Conservation (phyloP, 495 filamentous ascomycete genomes). For the Thozetella sp. region DNA sequence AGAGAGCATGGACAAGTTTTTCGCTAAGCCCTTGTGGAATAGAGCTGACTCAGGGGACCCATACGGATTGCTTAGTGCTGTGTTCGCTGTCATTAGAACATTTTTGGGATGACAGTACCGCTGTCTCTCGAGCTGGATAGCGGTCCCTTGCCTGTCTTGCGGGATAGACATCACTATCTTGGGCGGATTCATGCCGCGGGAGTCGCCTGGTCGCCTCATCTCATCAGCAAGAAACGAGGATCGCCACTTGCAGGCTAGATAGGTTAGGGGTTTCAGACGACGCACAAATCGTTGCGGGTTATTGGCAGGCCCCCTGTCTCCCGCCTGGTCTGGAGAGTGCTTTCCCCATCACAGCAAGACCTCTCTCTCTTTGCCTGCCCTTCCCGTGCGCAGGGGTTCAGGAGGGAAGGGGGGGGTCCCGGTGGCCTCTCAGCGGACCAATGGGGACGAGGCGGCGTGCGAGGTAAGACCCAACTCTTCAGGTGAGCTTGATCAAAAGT, state of each 20-base stretch:
- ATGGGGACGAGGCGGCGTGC: neutral
- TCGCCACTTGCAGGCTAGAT: neutral
- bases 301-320: no score
- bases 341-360: no score
- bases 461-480: neutral
- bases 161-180: neutral
- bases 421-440: neutral
- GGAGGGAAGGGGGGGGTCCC: neutral
- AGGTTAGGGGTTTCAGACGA: neutral
- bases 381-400: neutral
- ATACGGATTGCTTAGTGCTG: no score
- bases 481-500: neutral
- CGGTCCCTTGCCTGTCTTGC: no score
- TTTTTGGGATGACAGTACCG: no score
- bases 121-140: no score
- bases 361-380: no score
- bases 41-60: no score
- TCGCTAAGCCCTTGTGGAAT: no score
- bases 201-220: neutral
- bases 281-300: neutral
- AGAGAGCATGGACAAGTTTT: no score
- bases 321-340: no score
- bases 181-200: neutral
- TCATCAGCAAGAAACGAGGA: neutral
- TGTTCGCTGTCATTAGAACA: no score